These are phyloP conservation scores for Tetragonia tetragonoides DNA, from an alignment of 148 eudicot species.

Conservation along the genomic window DNA sequence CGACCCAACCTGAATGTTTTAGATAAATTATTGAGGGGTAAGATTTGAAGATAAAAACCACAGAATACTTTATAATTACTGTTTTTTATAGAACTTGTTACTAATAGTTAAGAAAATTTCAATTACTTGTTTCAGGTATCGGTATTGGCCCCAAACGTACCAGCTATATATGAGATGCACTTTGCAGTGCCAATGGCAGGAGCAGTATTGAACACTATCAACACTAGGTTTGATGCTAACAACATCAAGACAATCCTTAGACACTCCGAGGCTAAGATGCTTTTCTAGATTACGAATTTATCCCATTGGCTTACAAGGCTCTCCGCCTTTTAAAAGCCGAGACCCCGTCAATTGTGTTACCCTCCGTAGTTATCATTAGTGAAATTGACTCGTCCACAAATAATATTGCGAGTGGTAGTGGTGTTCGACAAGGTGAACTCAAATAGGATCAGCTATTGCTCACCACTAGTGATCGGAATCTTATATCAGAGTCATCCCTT, in stretches of 20 bases:
- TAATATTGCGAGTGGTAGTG: too few relatives aligned
- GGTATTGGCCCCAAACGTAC: slow-evolving; percentile 81
- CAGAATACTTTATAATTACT: too few relatives aligned
- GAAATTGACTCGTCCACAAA: slow-evolving; percentile 41
- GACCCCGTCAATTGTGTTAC: slow-evolving; percentile 20
- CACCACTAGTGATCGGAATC: background rate
- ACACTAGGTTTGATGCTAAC: slow-evolving; percentile 63
- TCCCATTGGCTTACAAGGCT: slow-evolving; percentile 55
- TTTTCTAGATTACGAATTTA: slow-evolving; percentile 62
- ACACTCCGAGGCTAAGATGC: slow-evolving; percentile 72
- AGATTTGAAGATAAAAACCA: too few relatives aligned
- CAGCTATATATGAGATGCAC: slow-evolving; percentile 90
- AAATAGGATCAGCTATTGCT: background rate
- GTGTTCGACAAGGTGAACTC: background rate
- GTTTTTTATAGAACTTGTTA: too few relatives aligned
- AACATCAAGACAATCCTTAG: slow-evolving; percentile 62
- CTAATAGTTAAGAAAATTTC: too few relatives aligned
- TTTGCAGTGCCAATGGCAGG: slow-evolving; percentile 98
- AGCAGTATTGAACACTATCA: slow-evolving; percentile 75
- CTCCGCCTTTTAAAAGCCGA: slow-evolving; percentile 40
- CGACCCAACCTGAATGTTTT: too few relatives aligned
- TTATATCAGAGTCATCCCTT: slow-evolving; percentile 13
- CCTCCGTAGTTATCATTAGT: slow-evolving; percentile 50
- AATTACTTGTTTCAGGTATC: slow-evolving; percentile 49
- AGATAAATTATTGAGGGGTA: too few relatives aligned